A percentile compares a stretch with the other conserved stretches of the same genome.
phyloP scores from a whole-genome alignment of 2,329 filamentous ascomycete species.

The Stagonosporopsis vannaccii region DNA sequence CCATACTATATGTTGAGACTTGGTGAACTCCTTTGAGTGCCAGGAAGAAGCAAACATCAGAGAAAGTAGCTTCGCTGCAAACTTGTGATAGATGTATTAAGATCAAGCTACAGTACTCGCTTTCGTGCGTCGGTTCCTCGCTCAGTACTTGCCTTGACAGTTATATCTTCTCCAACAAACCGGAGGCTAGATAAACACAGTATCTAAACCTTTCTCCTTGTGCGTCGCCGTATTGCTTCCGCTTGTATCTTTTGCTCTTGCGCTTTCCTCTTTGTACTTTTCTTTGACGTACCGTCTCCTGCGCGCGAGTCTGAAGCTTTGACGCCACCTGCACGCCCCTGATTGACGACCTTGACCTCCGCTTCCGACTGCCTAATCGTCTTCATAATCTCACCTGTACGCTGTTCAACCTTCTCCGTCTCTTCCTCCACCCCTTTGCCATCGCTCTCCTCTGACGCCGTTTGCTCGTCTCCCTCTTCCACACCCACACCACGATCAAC shows the following conservation, averaged over 20 bases:
- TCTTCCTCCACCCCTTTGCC: conserved; percentile 25
- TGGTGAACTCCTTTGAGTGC: too few species aligned
- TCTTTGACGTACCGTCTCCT: conserved; percentile 2
- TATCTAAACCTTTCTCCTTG: conserved; percentile 23
- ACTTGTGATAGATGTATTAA: too few species aligned
- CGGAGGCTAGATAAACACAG: too few species aligned
- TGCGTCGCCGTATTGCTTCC: conserved; percentile 38
- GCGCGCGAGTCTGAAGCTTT: too few species aligned
- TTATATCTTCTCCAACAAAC: neutral
- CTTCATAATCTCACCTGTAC: neutral
- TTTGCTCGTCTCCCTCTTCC: neutral
- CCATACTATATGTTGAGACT: too few species aligned
- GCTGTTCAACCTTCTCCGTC: neutral
- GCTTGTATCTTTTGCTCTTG: conserved; percentile 14
- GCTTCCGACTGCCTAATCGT: neutral
- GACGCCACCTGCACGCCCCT: neutral
- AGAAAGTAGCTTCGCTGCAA: too few species aligned
- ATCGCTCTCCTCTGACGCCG: conserved; percentile 13
- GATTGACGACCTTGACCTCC: neutral
- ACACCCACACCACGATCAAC: neutral
- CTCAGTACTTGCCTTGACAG: too few species aligned
- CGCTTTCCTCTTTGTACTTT: conserved; percentile 36
- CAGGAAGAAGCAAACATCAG: too few species aligned
- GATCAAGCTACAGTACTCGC: too few species aligned
- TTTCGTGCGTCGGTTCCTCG: too few species aligned